These are phyloP conservation scores for Plasmodium relictum DNA, from an alignment of 169 alveolate species.

Conservation along the genomic window DNA sequence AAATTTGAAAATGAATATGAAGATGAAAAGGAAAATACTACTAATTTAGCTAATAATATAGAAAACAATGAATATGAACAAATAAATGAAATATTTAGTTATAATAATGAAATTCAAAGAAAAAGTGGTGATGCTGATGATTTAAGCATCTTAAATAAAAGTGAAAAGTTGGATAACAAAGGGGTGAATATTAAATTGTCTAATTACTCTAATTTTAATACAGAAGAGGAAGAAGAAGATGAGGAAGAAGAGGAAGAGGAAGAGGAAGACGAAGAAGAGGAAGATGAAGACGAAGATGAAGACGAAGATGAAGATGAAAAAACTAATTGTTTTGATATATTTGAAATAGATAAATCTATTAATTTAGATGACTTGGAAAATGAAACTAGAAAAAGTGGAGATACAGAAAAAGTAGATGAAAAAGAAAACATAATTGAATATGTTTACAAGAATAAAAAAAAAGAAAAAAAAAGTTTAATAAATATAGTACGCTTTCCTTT, in stretches of 20 bases:
- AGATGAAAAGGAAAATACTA: too few species aligned
- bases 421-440: not conserved
- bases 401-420: not conserved
- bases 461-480: not conserved
- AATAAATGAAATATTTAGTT: too few species aligned
- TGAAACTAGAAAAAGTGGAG: not conserved
- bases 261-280: not conserved
- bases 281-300: too few species aligned
- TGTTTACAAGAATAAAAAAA: not conserved
- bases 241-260: not conserved
- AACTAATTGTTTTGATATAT: not conserved
- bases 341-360: not conserved
- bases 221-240: not conserved
- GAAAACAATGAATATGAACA: too few species aligned
- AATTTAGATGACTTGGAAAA: not conserved
- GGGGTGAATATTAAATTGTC: constrained; percentile 35
- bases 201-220: constrained; percentile 6
- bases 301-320: too few species aligned
- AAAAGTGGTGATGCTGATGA: too few species aligned
- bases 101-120: too few species aligned
- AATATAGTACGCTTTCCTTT: constrained; percentile 16
- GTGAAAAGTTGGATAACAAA: too few species aligned
- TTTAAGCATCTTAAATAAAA: too few species aligned
- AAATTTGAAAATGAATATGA: too few species aligned
- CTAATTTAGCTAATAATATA: too few species aligned